Evolutionary conservation across 441 rosid species (phyloP).

Genomic region (Flueggea neowawraea): DNA sequence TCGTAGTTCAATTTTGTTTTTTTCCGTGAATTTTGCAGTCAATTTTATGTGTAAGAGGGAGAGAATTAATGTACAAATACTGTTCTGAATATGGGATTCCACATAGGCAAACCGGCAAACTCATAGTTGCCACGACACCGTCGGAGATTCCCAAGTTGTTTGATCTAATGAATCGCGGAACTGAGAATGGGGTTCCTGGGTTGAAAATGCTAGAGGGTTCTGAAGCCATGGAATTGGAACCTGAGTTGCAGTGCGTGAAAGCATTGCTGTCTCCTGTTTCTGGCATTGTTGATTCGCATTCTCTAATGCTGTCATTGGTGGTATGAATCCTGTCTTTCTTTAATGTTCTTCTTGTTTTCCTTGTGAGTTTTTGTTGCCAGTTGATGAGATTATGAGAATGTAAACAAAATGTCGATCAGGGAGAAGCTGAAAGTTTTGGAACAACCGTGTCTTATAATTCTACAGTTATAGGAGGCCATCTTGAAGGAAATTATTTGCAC

Average conservation of each 20-base stretch:
- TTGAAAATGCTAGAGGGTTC: constrained; percentile 65
- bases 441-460: constrained; percentile 74
- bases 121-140: constrained; percentile 67
- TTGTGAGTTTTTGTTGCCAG: constrained; percentile 20
- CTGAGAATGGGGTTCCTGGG: constrained; percentile 54
- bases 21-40: constrained; percentile 43
- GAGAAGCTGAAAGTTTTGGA: constrained; percentile 70
- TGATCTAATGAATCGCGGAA: constrained; percentile 51
- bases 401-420: constrained; percentile 49
- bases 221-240: constrained; percentile 79
- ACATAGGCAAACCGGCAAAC: constrained; percentile 73
- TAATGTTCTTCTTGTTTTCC: background rate
- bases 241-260: constrained; percentile 65
- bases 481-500: constrained; percentile 47
- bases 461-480: constrained; percentile 55
- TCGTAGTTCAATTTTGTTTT: background rate
- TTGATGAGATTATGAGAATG: constrained; percentile 26
- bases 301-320: constrained; percentile 77
- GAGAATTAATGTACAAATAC: constrained; percentile 63
- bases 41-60: constrained; percentile 69
- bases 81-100: constrained; percentile 54
- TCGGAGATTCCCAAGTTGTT: constrained; percentile 59
- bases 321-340: constrained; percentile 31
- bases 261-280: constrained; percentile 77
- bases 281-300: constrained; percentile 84